Evolutionary conservation across 2,329 filamentous ascomycete species (phyloP), one percentile per base, ranked within the genome.

Genomic region (Phyllosticta ampelicida): DNA sequence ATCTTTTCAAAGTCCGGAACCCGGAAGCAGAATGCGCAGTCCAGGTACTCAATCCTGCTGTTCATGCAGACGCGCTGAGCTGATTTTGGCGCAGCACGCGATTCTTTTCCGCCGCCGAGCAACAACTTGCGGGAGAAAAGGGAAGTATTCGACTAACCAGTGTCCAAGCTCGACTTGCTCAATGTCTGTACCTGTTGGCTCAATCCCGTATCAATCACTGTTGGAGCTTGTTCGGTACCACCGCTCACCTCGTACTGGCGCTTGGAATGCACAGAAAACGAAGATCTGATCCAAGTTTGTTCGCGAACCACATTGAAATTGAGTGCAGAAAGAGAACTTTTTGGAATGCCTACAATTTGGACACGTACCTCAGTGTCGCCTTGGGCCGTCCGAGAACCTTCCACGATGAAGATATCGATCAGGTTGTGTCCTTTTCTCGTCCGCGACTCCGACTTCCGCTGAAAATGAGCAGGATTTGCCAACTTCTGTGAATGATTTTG

Each of bases 321-420:
- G 80, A 86, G 60, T 79, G 80, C 48, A 75, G 80, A 0, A 80
- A 80, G 59, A 73, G 83, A 11, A 77, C 82, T 0, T 86, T 87
- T 55, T 86, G 83, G 83, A 78, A 78, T 3, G 78, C 80, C 0
- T 86, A 86, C 63, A 80, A 78, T 0, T 69, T 86, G 1, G 83
- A 86, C 64, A 83, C 80, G 54, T 85, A 85, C 58, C 70, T 86
- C 1, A 80, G 81, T 26, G 80, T 84, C 16, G 80, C 84, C 13
- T 77, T 85, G 21, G 83, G 83, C 0, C 74, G 83, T 6, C 83
- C 83, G 1, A 69, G 81, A 5, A 75, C 83, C 9, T 80, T 84
- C 26, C 82, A 83, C 52, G 82, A 86, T 51, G 80, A 84, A 28
- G 81, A 86, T 54, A 82, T 84, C 51, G 82, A 86, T 56, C 82